Evolutionary conservation across 176 grass and related monocot genomes (phyloP), one percentile per base, ranked within the genome.

Genomic region (Coix lacrymajobi): DNA sequence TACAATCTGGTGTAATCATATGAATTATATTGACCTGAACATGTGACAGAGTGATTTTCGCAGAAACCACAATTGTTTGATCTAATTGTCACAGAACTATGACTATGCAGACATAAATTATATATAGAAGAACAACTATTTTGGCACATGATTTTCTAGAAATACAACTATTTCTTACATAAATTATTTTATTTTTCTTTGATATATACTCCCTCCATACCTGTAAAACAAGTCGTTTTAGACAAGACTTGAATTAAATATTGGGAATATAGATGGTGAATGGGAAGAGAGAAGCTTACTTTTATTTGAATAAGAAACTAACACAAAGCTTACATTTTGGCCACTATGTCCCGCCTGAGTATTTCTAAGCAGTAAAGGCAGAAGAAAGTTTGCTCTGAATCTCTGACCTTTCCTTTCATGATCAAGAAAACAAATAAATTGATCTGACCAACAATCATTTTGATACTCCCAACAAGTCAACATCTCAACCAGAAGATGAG

Each of bases 381-480:
- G 25, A 67, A 17, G 12, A 20, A 69, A 29, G n/a, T 11, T 77
- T 69, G 0, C 5, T 60, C 62, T 3, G 6, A 58, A 26, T 60
- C 79, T 32, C 33, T 68, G 26, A 41, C 17, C 36, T 33, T 64
- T 44, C 17, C 36, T 33, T 64, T 44, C 76, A 64, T 26, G 76
- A 78, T 7, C 36, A 73, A 48, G 32, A 31, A 72, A 38, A 5
- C 36, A 38, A 38, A 38, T 38, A 38, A 36, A 68, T 15, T 38
- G 29, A 20, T 66, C 41, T 52, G 62, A 67, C 77, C 77, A 67
- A 56, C n/a, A 78, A 78, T 83, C 43, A 79, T 71, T 46, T 67
- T 66, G 36, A 65, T 36, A 45, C 70, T 74, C 36, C 71, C 36
- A 16, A 13, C 43, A 84, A 84, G 81, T 88, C 86, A 88, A 72